Evolutionary conservation across 1,139 yeast genomes (phyloP).

Genomic region (Yamadazyma membranifaciens): DNA sequence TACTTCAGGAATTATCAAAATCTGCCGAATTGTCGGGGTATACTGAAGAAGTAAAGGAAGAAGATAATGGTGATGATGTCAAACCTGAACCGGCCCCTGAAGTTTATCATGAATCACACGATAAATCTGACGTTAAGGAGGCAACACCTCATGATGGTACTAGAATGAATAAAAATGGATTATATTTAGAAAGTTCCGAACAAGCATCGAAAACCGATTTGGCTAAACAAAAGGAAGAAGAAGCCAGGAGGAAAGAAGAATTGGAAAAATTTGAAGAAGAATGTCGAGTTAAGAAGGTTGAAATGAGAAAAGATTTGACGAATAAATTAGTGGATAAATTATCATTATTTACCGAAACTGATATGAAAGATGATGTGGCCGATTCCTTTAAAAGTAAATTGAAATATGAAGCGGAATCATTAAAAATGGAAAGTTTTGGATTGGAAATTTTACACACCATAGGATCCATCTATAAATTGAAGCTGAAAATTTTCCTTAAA

Average conservation of each 20-base stretch:
- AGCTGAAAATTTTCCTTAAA: constrained; percentile 57
- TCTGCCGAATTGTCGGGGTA: constrained; percentile 52
- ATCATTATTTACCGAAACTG: constrained; percentile 82
- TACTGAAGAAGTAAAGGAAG: constrained; percentile 15
- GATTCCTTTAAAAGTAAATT: constrained; percentile 69
- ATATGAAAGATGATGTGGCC: constrained; percentile 65
- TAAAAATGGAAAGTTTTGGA: constrained; percentile 94
- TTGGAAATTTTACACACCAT: constrained; percentile 84
- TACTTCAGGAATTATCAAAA: constrained; percentile 58
- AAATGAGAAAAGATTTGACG: constrained; percentile 65
- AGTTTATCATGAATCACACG: not conserved
- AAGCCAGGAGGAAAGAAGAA: constrained; percentile 55
- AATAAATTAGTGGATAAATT: constrained; percentile 64
- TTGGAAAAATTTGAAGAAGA: constrained; percentile 79
- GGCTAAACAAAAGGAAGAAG: constrained; percentile 42
- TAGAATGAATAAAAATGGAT: not conserved
- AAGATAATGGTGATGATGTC: not conserved
- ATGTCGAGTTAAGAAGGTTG: constrained; percentile 66
- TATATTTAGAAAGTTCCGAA: constrained; percentile 13
- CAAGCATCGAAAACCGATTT: constrained; percentile 10
- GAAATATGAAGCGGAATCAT: constrained; percentile 78
- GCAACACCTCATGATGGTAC: constrained; percentile 2
- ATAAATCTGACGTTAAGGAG: not conserved
- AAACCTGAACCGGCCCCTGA: not conserved
- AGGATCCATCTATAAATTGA: constrained; percentile 73